Percentiles rank a stretch among this genome's conserved stretches.
phyloP scores from a whole-genome alignment of 306 rosid species.

The Bauhinia variegata region DNA sequence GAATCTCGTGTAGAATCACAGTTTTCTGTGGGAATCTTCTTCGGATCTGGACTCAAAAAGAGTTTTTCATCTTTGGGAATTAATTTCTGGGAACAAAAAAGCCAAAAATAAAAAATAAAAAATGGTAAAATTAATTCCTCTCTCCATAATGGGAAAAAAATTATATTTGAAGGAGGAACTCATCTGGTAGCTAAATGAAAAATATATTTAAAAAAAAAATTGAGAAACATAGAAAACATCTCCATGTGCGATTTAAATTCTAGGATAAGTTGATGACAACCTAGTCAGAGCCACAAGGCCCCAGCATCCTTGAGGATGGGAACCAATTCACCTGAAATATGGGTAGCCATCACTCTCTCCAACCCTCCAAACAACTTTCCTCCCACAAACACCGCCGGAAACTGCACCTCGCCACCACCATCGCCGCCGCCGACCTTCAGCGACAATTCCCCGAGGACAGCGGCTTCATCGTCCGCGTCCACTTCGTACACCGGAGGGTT shows the following conservation, averaged over 20 bases:
- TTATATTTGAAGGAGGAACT: no score
- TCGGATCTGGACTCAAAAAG: no score
- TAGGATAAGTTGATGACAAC: neutral
- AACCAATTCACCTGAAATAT: conserved; percentile 87
- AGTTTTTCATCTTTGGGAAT: no score
- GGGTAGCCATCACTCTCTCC: conserved; percentile 85
- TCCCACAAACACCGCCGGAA: conserved; percentile 86
- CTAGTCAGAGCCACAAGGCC: conserved; percentile 88
- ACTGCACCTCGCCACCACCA: conserved; percentile 39
- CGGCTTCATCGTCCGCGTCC: conserved; percentile 55
- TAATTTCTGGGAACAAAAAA: no score
- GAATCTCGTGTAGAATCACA: no score
- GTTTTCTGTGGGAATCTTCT: no score
- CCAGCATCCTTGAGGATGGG: conserved; percentile 88
- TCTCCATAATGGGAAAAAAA: neutral
- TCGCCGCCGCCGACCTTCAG: neutral
- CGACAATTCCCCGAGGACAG: conserved; percentile 43
- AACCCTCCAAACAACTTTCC: conserved; percentile 90
- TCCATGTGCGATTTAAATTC: neutral
- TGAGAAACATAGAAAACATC: neutral
- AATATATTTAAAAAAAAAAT: no score
- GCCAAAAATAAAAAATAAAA: no score
- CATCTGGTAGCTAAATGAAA: no score
- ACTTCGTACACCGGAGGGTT: conserved; percentile 78
- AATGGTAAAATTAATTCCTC: neutral